These are phyloP conservation scores for Cyphellophora europaea DNA, from an alignment of 2,329 filamentous ascomycete genomes.

Conservation along the genomic window DNA sequence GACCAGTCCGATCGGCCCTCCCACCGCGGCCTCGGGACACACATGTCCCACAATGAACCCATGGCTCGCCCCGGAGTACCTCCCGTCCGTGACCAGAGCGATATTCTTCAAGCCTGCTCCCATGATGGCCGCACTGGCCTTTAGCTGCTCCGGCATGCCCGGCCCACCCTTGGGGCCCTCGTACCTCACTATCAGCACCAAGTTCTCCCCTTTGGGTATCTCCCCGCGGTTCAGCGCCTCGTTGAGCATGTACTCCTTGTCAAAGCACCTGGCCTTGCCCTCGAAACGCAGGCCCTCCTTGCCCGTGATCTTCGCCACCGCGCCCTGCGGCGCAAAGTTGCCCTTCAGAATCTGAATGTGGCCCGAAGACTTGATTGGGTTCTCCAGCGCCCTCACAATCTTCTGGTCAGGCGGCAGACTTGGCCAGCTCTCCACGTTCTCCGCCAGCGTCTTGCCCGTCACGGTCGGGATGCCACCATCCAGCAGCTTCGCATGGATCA, in stretches of 20 bases:
- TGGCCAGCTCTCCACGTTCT: conserved; percentile 71
- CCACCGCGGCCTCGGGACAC: conserved; percentile 78
- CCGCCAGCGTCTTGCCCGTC: conserved; percentile 72
- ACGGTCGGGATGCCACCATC: conserved; percentile 73
- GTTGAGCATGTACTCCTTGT: conserved; percentile 76
- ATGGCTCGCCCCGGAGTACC: conserved; percentile 81
- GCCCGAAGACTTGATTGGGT: conserved; percentile 77
- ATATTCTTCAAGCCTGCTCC: conserved; percentile 81
- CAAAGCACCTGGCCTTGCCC: conserved; percentile 72
- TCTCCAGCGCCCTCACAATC: conserved; percentile 70
- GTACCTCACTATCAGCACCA: conserved; percentile 85
- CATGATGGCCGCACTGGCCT: conserved; percentile 83
- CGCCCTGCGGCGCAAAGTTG: conserved; percentile 78
- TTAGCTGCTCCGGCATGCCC: conserved; percentile 92
- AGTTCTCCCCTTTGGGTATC: conserved; percentile 65
- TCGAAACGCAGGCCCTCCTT: conserved; percentile 81
- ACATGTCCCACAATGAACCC: conserved; percentile 94
- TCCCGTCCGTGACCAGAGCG: conserved; percentile 82
- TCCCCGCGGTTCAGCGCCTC: conserved; percentile 61
- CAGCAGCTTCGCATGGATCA: conserved; percentile 66
- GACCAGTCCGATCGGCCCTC: conserved; percentile 80
- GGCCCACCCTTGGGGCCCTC: conserved; percentile 90
- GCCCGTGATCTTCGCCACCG: conserved; percentile 92
- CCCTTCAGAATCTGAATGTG: conserved; percentile 83
- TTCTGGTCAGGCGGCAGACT: conserved; percentile 68